Base-by-base conservation (phyloP, 1,284 basidiomycete species). In the Volvariella volvacea region DNA sequence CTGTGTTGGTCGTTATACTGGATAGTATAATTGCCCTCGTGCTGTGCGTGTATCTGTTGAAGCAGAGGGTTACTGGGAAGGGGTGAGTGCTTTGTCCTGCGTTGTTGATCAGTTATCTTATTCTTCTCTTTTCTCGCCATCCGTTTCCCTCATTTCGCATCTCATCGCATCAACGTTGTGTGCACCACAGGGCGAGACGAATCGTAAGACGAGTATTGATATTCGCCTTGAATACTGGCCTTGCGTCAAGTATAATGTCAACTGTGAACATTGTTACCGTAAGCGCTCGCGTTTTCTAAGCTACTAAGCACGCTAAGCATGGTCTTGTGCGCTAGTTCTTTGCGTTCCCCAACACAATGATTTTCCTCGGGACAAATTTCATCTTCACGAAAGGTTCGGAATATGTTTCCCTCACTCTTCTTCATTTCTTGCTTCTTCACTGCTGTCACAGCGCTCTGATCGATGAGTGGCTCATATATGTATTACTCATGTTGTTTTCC, bases 181-280 rank as follows among this genome's bases (percentile, higher is more conserved):
- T n/a, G n/a, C n/a, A n/a, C n/a, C n/a, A n/a, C 14, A 50, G 50
- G n/a, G 34, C 47, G 8, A 39, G 41, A 10, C 17, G 39, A 15
- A 9, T 50, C 22, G 28, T 53, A 8, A 39, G 42, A 12, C 44
- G 49, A 2, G 36, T 50, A n/a, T 21, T 47, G 1, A 22, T 51
- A 19, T 51, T 50, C 40, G 44, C 52, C 12, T 32, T 53, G 12
- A 53, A 53, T 28, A 53, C 52, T 1, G 50, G 52, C 2, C 47
- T 54, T 15, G 50, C 44, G 9, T 50, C 50, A 1, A 50, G 46
- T 4, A 19, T 52, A 20, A 25, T 52, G 43, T 52, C 50, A 4
- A 48, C 36, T 4, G 17, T 49, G n/a, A 54, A 52, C 36, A 45
- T 52, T 30, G 48, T 49, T 14, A 54, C 49, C 33, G 52, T 54